Conservation (phyloP, 805 yeast species). For the Priceomyces carsonii region DNA sequence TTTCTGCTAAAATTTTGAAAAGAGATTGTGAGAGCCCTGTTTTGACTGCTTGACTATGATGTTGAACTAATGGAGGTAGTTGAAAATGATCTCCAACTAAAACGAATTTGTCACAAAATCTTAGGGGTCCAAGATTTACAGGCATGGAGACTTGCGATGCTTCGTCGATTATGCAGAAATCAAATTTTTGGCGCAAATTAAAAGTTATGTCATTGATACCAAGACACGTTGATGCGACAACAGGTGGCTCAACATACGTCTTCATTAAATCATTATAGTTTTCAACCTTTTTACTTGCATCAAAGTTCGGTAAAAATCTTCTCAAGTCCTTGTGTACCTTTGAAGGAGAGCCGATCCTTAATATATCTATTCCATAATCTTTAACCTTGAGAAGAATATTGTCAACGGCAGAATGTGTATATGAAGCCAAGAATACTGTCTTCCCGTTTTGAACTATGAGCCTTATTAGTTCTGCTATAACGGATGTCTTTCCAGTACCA, state of each 20-base stretch:
- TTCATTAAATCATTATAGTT: conserved; percentile 47
- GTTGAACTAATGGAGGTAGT: conserved; percentile 80
- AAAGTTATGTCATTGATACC: conserved; percentile 70
- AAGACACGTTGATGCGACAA: conserved; percentile 88
- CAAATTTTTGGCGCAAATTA: conserved; percentile 58
- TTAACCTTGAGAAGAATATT: conserved; percentile 78
- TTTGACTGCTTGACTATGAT: conserved; percentile 60
- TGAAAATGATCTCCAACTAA: conserved; percentile 97
- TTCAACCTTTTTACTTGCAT: conserved; percentile 29
- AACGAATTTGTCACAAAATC: conserved; percentile 75
- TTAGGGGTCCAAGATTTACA: conserved; percentile 81
- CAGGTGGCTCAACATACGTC: conserved; percentile 55
- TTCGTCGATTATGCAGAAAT: conserved; percentile 93
- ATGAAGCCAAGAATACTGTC: conserved; percentile 76
- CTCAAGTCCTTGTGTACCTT: conserved; percentile 64
- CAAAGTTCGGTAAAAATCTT: conserved; percentile 48
- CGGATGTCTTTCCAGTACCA: conserved; percentile 77
- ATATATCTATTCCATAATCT: conserved; percentile 37
- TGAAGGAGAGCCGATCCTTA: conserved; percentile 65
- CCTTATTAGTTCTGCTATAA: conserved; percentile 73
- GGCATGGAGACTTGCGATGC: conserved; percentile 97
- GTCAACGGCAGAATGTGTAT: conserved; percentile 96
- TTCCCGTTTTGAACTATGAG: conserved; percentile 60
- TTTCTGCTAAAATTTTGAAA: conserved; percentile 71
- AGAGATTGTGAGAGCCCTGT: conserved; percentile 71